These are phyloP conservation scores for Kalaharituber pfeilii DNA, from an alignment of 2,329 filamentous ascomycete species.

Conservation along the genomic window DNA sequence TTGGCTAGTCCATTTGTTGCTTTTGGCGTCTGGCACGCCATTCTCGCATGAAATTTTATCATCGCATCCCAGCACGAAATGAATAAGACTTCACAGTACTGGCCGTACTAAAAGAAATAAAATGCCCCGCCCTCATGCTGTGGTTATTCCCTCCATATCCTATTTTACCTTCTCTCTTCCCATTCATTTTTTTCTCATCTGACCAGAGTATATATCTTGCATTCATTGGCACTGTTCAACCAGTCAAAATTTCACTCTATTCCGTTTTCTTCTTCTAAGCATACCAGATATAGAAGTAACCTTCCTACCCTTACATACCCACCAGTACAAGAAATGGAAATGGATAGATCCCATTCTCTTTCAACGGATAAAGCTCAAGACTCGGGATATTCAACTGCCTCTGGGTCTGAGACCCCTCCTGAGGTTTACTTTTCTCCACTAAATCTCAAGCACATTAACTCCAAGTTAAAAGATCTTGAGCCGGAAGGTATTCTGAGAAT, in stretches of 20 bases:
- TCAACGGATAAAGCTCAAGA: slow-evolving; percentile 35
- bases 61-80: slow-evolving; percentile 8
- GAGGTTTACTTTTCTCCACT: slow-evolving; percentile 70
- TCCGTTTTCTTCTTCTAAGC: not conserved
- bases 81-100: not conserved
- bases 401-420: slow-evolving; percentile 46
- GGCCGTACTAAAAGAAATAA: too few relatives aligned
- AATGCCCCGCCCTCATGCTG: too few relatives aligned
- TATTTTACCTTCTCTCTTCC: not conserved
- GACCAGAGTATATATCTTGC: not conserved
- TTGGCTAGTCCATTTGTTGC: not conserved
- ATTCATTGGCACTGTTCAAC: not conserved
- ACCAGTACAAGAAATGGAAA: slow-evolving; percentile 2
- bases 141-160: not conserved
- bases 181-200: not conserved
- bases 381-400: slow-evolving; percentile 67
- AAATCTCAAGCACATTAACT: slow-evolving; percentile 80
- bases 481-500: slow-evolving; percentile 42
- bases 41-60: slow-evolving; percentile 15
- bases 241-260: not conserved
- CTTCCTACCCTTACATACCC: not conserved
- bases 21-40: slow-evolving; percentile 17
- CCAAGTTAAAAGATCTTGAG: slow-evolving; percentile 70
- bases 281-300: not conserved
- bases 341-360: slow-evolving; percentile 8